Evolutionary conservation across 2,329 filamentous ascomycete species (phyloP).

Genomic region (Mollisiaceae sp.): DNA sequence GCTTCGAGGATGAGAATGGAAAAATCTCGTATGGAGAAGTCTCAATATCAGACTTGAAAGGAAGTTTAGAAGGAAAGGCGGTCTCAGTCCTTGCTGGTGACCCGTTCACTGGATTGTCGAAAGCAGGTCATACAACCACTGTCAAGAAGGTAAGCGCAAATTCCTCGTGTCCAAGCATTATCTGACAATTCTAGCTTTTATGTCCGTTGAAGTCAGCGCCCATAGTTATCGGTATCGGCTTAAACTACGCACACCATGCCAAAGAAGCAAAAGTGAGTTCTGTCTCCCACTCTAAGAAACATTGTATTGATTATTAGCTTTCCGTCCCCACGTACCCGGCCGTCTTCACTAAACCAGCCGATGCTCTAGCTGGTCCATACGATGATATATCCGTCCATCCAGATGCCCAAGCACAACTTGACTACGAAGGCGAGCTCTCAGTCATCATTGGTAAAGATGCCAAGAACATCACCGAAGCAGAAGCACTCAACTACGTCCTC

Average conservation of each 20-base stretch:
- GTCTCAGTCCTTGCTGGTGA: constrained; percentile 25
- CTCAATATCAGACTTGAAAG: constrained; percentile 13
- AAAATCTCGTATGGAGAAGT: constrained; percentile 45
- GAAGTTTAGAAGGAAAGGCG: constrained; percentile 17
- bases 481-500: constrained; percentile 48
- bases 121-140: constrained; percentile 15
- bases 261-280: constrained; percentile 28
- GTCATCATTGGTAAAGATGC: constrained; percentile 55
- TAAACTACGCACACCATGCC: constrained; percentile 63
- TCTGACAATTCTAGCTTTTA: constrained; percentile 25
- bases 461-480: constrained; percentile 47
- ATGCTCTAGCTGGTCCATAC: constrained; percentile 46
- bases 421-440: constrained; percentile 71
- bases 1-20: constrained; percentile 45
- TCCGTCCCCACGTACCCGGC: constrained; percentile 52
- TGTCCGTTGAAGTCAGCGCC: constrained; percentile 40
- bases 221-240: constrained; percentile 61
- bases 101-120: constrained; percentile 17
- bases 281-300: neutral
- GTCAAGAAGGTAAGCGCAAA: constrained; percentile 20
- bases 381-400: constrained; percentile 51
- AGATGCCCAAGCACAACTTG: constrained; percentile 54
- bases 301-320: constrained; percentile 18
- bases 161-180: neutral
- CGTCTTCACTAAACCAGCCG: constrained; percentile 57